phyloP scores from a whole-genome alignment of 208 protist genomes.

The Acanthamoeba sp. region DNA sequence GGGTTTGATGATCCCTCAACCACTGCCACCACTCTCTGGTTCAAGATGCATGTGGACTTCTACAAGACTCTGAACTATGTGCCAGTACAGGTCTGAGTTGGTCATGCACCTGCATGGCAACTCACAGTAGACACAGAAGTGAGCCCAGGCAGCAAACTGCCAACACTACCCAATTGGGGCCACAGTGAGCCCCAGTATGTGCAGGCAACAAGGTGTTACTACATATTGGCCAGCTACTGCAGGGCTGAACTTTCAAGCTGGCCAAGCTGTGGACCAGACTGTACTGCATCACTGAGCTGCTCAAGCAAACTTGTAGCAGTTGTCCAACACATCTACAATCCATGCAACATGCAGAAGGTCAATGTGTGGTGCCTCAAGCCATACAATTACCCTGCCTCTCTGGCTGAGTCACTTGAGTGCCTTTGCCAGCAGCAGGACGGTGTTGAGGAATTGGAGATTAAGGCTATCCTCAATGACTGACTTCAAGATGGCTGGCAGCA shows the following conservation, averaged over 20 bases:
- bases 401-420: not conserved
- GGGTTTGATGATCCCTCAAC: not conserved
- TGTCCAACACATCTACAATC: not conserved
- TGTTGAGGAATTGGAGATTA: slow-evolving; percentile 14
- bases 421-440: slow-evolving; percentile 6
- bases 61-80: not conserved
- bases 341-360: not conserved
- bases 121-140: not conserved
- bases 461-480: not conserved
- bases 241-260: slow-evolving; percentile 14
- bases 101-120: not conserved
- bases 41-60: too few species aligned
- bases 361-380: slow-evolving; percentile 12
- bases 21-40: too few species aligned
- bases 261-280: not conserved
- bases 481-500: not conserved
- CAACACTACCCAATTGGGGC: not conserved
- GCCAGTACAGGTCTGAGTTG: not conserved
- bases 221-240: not conserved
- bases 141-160: not conserved
- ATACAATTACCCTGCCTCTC: not conserved
- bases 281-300: slow-evolving; percentile 11
- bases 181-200: not conserved
- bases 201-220: not conserved
- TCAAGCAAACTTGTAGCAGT: not conserved